Conservation (phyloP, 805 yeast genomes). For the Vanderwaltozyma yarrowii region DNA sequence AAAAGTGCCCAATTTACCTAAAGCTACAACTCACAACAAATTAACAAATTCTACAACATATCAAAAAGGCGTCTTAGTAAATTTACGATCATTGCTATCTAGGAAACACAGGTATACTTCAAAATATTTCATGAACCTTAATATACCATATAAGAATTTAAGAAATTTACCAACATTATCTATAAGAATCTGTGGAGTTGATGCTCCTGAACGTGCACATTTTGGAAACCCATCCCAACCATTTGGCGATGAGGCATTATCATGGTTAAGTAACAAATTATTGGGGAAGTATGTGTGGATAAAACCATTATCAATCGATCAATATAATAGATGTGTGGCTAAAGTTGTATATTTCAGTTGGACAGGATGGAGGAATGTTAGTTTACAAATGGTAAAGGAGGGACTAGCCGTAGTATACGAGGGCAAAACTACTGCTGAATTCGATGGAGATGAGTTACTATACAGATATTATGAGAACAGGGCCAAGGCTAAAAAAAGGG, state of each 20-base stretch:
- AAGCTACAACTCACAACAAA: conserved; percentile 5
- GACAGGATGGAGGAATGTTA: conserved; percentile 62
- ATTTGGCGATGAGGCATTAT: conserved; percentile 69
- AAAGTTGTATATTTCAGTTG: conserved; percentile 47
- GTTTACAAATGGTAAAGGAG: conserved; percentile 72
- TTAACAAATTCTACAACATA: conserved; percentile 16
- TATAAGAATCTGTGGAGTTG: conserved; percentile 82
- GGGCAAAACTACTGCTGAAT: conserved; percentile 69
- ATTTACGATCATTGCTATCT: background rate
- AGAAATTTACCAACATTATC: conserved; percentile 46
- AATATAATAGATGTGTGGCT: conserved; percentile 81
- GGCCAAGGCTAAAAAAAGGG: conserved; percentile 48
- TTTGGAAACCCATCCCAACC: conserved; percentile 93
- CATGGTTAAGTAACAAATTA: conserved; percentile 60
- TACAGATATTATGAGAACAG: conserved; percentile 50
- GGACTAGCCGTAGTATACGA: conserved; percentile 90
- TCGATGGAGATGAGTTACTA: conserved; percentile 60
- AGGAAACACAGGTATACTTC: conserved; percentile 5
- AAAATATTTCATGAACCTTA: conserved; percentile 17
- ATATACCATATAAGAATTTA: conserved; percentile 21
- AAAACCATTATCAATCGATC: conserved; percentile 75
- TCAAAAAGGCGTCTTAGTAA: background rate
- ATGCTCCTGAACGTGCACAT: conserved; percentile 94
- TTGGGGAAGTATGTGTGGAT: conserved; percentile 61
- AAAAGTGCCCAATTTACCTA: conserved; percentile 42